Base-by-base conservation (phyloP, 2,329 filamentous ascomycete species). In the Talaromyces sp. region DNA sequence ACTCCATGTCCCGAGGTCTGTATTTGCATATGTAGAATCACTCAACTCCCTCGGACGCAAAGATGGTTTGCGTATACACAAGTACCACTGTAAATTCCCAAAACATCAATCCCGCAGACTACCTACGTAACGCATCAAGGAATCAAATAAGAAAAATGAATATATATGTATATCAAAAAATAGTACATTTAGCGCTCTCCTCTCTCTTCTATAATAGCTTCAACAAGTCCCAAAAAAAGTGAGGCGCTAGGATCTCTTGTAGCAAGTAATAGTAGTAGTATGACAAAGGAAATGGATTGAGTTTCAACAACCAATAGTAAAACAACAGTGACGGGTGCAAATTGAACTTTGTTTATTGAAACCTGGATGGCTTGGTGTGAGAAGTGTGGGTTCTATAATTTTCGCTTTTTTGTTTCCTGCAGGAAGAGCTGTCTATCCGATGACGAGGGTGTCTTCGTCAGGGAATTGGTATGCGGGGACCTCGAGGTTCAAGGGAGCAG, bases 401-500 rank as follows among this genome's bases (percentile, higher is more conserved):
- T 36, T 64, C 54, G 58, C 19, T 53, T 53, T 51, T 60, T 53
- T 59, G 34, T 34, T 63, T 58, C 47, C 51, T 51, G 34, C 17
- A 31, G n/a, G 19, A 11, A 8, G 10, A 7, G 4, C 11, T 45
- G 64, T 78, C 86, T 94, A 99, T 90, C 95, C 95, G 82, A 99
- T 96, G 73, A 98, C 82, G 72, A 99, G 85, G 82, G 89, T 89
- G 78, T 87, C 89, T 13, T 97, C 95, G 79, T 94, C 91, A 69
- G 92, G 89, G 88, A 99, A 98, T 75, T 91, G 92, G 86, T 97
- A 97, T 76, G 82, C 80, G 71, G 94, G 95, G 72, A 98, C 89
- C 85, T 98, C 95, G 78, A 99, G 89, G 87, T 99, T 99, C 77
- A 99, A 88, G 71, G 95, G 95, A 68, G 95, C 95, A 70, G 95